These are phyloP conservation scores for Serendipita sp. DNA, from an alignment of 768 basidiomycete species.

Conservation along the genomic window DNA sequence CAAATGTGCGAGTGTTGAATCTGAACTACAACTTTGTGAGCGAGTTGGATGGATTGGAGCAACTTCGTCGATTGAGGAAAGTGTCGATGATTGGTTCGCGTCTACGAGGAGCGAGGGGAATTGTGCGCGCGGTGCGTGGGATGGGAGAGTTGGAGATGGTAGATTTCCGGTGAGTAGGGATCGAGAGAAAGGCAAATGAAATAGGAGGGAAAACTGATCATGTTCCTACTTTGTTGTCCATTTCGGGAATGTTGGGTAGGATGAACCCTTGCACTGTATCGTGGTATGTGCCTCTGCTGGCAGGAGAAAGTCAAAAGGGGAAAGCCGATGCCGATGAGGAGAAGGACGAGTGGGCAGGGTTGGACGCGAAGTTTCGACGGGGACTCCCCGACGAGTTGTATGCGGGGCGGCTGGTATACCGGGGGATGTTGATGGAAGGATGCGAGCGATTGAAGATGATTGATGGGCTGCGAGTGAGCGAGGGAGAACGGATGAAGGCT, in stretches of 20 bases:
- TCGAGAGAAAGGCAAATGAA: neutral
- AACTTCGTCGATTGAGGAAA: constrained; percentile 62
- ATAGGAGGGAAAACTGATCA: neutral
- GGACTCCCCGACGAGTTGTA: constrained; percentile 82
- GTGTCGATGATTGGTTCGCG: constrained; percentile 76
- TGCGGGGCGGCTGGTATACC: constrained; percentile 73
- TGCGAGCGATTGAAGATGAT: constrained; percentile 52
- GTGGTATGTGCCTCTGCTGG: constrained; percentile 84
- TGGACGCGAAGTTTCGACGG: constrained; percentile 77
- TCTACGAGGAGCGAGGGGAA: constrained; percentile 52
- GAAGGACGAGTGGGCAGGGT: constrained; percentile 41
- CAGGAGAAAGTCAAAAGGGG: constrained; percentile 18
- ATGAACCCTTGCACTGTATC: constrained; percentile 97
- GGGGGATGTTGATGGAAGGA: constrained; percentile 71
- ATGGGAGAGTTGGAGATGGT: constrained; percentile 76
- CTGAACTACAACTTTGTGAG: constrained; percentile 89
- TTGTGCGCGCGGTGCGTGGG: constrained; percentile 54
- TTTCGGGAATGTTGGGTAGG: constrained; percentile 21
- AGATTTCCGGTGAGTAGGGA: constrained; percentile 75
- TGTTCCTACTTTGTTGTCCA: neutral
- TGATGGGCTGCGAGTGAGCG: constrained; percentile 73
- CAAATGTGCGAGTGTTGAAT: constrained; percentile 83
- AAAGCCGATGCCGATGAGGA: constrained; percentile 11
- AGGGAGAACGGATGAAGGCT: constrained; percentile 77
- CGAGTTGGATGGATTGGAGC: constrained; percentile 55